phyloP scores from a whole-genome alignment of 805 yeast species.

The Starmerella bacillaris region DNA sequence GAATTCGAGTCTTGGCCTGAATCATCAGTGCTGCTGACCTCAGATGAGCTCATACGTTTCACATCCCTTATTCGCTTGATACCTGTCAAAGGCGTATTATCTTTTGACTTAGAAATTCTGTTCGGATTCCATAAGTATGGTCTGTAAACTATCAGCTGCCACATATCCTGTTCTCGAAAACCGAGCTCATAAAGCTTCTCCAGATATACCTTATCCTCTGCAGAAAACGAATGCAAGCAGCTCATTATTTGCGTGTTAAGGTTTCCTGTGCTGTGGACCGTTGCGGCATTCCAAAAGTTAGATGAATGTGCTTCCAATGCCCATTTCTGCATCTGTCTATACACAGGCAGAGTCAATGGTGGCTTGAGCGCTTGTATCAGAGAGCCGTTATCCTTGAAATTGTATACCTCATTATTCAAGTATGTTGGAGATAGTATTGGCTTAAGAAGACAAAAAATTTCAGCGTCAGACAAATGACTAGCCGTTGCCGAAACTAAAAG shows the following conservation, averaged over 20 bases:
- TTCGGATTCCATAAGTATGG: constrained; percentile 37
- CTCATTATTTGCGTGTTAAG: too few relatives aligned
- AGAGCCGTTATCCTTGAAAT: constrained; percentile 46
- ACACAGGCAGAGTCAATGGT: constrained; percentile 50
- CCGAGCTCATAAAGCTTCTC: constrained; percentile 58
- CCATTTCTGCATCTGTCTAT: constrained; percentile 52
- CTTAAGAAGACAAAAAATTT: constrained; percentile 61
- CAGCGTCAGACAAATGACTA: constrained; percentile 50
- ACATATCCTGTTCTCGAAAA: constrained; percentile 47
- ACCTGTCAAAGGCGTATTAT: not conserved
- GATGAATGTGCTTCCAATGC: constrained; percentile 43
- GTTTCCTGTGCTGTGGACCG: not conserved
- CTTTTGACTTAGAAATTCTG: not conserved
- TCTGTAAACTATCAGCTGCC: constrained; percentile 64
- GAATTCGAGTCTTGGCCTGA: too few relatives aligned
- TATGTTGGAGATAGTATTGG: constrained; percentile 56
- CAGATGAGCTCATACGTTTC: not conserved
- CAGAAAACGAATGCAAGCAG: constrained; percentile 14
- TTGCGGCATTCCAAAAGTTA: constrained; percentile 52
- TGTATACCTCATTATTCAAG: constrained; percentile 58
- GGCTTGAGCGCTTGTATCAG: constrained; percentile 42
- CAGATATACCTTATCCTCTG: constrained; percentile 35
- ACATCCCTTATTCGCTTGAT: not conserved
- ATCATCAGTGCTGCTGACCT: not conserved
- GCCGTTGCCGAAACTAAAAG: constrained; percentile 45